Evolutionary conservation across 2,329 filamentous ascomycete species (phyloP).

Genomic region (Spiromastix sp.): DNA sequence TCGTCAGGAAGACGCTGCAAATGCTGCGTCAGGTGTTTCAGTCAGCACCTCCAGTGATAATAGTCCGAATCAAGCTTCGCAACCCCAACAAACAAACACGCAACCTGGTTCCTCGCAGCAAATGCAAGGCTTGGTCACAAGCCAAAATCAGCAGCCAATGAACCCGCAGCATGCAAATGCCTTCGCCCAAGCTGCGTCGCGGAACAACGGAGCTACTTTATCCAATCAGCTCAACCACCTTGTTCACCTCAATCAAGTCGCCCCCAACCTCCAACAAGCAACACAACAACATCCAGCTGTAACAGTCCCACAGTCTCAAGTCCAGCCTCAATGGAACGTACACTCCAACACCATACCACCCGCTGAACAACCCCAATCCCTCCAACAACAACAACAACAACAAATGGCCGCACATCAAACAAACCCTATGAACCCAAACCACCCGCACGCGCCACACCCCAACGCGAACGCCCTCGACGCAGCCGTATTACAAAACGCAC

Average conservation of each 20-base stretch:
- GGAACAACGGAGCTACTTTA: not conserved
- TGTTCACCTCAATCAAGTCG: not conserved
- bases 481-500: constrained; percentile 9
- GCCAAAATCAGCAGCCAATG: constrained; percentile 1
- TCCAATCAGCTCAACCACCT: not conserved
- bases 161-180: constrained; percentile 1
- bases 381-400: constrained; percentile 24
- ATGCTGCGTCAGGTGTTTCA: constrained; percentile 18
- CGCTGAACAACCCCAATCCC: constrained; percentile 2
- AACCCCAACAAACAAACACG: not conserved
- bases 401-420: not conserved
- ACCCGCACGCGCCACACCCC: not conserved
- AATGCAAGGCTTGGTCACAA: constrained; percentile 4
- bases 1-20: constrained; percentile 49
- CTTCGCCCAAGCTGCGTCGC: not conserved
- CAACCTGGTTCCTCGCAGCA: not conserved
- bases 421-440: not conserved
- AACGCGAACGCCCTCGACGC: not conserved
- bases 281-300: constrained; percentile 13
- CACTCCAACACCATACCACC: not conserved
- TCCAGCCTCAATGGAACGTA: not conserved
- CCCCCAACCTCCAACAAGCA: constrained; percentile 19
- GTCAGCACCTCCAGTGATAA: too few relatives aligned
- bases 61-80: not conserved
- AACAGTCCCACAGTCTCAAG: not conserved